These are phyloP conservation scores for Tylopilus rubrobrunneus DNA, from an alignment of 768 basidiomycete genomes.

Conservation along the genomic window DNA sequence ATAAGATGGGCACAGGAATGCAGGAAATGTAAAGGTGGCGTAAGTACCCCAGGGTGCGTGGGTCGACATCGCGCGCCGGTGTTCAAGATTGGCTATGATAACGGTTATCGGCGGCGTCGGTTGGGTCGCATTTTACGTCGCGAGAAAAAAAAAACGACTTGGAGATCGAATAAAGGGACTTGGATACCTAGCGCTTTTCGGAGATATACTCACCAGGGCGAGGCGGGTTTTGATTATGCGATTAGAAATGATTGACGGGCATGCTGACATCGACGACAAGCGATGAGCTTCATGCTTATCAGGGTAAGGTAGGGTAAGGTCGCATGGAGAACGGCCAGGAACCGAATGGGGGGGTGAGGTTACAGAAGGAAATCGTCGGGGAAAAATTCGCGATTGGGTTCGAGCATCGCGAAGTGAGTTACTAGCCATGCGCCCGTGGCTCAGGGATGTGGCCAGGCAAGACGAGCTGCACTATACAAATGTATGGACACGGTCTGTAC, in stretches of 20 bases:
- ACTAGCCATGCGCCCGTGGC: neutral
- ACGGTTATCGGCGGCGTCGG: slow-evolving; percentile 9
- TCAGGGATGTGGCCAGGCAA: slow-evolving; percentile 7
- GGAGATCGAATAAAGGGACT: neutral
- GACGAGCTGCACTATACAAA: neutral
- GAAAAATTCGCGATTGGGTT: slow-evolving; percentile 8
- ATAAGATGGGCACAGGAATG: slow-evolving; percentile 7
- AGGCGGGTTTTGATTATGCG: neutral
- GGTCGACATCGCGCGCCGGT: neutral
- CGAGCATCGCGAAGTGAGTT: neutral
- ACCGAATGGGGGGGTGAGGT: neutral
- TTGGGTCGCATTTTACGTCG: slow-evolving; percentile 1
- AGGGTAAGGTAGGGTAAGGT: neutral
- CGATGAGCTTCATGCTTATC: neutral
- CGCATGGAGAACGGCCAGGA: neutral
- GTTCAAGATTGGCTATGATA: slow-evolving; percentile 8
- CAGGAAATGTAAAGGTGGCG: slow-evolving; percentile 17
- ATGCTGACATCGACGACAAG: neutral
- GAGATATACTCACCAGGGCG: neutral
- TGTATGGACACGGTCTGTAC: neutral
- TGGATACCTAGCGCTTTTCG: neutral
- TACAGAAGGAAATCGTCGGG: slow-evolving; percentile 2
- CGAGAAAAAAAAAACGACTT: neutral
- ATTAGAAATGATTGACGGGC: slow-evolving; percentile 2
- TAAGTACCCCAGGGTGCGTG: slow-evolving; percentile 6